Conservation (phyloP, 2,329 filamentous ascomycete species). For the Myriosclerotinia scirpicola region DNA sequence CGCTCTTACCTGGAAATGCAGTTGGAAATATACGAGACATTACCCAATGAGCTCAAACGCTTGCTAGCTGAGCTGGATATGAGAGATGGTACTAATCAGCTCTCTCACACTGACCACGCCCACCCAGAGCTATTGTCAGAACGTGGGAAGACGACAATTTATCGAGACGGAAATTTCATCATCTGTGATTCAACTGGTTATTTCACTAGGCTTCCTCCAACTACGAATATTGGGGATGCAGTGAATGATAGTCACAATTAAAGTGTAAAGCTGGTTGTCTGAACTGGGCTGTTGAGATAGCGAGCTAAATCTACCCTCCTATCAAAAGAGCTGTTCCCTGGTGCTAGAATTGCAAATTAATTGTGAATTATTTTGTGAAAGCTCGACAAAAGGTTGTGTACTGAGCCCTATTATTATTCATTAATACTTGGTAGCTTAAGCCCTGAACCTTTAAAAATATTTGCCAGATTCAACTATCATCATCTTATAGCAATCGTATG, state of each 20-base stretch:
- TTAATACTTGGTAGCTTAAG: too few species aligned
- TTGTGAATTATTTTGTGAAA: too few species aligned
- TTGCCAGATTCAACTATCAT: too few species aligned
- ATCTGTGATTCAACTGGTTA: neutral
- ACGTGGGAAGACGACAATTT: neutral
- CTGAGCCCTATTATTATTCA: too few species aligned
- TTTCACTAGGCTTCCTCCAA: neutral
- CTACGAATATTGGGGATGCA: too few species aligned
- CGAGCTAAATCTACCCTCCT: neutral
- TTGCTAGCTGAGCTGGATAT: neutral
- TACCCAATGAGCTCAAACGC: neutral
- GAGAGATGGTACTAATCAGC: too few species aligned
- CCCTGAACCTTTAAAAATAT: too few species aligned
- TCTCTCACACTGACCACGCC: rapidly evolving
- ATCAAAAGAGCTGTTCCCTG: neutral
- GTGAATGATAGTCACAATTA: neutral
- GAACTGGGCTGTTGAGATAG: neutral
- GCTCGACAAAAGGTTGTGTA: too few species aligned
- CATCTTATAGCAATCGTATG: too few species aligned
- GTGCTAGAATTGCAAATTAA: neutral
- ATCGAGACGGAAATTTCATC: neutral
- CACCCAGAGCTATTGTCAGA: neutral
- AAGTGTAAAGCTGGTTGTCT: too few species aligned
- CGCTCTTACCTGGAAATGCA: neutral
- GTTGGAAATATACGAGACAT: neutral